phyloP scores from a whole-genome alignment of 2,329 filamentous ascomycete species.

The Trichoderma sp. region DNA sequence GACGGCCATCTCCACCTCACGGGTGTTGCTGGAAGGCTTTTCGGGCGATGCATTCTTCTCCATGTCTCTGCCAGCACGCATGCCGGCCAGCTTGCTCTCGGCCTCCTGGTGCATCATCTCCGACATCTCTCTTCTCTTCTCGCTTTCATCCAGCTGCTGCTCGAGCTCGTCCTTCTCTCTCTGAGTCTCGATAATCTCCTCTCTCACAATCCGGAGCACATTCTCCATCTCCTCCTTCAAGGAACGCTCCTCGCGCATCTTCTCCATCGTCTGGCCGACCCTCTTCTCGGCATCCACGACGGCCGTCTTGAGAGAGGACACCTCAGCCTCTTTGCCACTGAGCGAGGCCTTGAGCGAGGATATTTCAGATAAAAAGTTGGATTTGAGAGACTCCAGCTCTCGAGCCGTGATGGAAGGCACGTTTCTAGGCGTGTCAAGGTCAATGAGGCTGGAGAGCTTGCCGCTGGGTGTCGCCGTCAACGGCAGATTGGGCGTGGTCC shows the following conservation, averaged over 20 bases:
- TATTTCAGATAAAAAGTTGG: conserved; percentile 86
- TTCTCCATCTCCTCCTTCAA: conserved; percentile 80
- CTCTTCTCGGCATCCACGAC: conserved; percentile 89
- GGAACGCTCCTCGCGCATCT: conserved; percentile 74
- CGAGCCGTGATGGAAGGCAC: conserved; percentile 88
- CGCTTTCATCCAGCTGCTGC: conserved; percentile 73
- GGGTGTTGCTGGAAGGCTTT: conserved; percentile 37
- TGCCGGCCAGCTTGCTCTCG: conserved; percentile 72
- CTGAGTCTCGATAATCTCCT: conserved; percentile 77
- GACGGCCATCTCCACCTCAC: conserved; percentile 79
- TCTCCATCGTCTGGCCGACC: conserved; percentile 82
- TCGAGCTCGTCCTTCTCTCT: conserved; percentile 79
- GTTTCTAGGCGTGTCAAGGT: conserved; percentile 83
- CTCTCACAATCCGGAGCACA: conserved; percentile 75
- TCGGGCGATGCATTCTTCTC: conserved; percentile 42
- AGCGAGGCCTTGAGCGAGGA: conserved; percentile 91
- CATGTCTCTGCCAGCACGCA: conserved; percentile 62
- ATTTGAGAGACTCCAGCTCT: conserved; percentile 91
- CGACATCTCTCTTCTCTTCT: conserved; percentile 71
- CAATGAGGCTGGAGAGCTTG: conserved; percentile 67
- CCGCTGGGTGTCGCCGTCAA: conserved; percentile 50
- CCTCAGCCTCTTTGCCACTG: conserved; percentile 90
- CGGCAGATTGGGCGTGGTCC: conserved; percentile 33
- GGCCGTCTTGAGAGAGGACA: conserved; percentile 81
- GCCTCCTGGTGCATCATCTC: conserved; percentile 77